Conservation (phyloP, 2,329 filamentous ascomycete species). For the Colletotrichum cuscutae region DNA sequence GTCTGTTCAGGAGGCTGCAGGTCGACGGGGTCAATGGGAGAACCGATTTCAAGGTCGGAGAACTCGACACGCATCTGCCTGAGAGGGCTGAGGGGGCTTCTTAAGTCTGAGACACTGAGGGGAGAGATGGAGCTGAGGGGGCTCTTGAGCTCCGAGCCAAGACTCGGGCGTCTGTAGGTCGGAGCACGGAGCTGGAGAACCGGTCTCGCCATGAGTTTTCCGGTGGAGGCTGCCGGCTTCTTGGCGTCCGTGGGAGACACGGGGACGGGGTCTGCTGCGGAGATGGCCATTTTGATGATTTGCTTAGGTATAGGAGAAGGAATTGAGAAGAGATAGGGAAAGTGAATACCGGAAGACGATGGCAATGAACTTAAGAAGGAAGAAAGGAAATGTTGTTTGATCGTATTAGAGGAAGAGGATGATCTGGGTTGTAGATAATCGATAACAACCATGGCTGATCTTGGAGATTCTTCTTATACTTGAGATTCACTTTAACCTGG, state of each 20-base stretch:
- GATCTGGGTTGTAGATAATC: neutral
- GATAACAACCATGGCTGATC: neutral
- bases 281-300: slow-evolving; percentile 23
- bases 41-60: slow-evolving; percentile 29
- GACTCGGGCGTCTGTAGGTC: neutral
- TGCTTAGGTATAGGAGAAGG: too few species aligned
- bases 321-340: neutral
- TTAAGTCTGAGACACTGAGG: slow-evolving; percentile 13
- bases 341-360: neutral
- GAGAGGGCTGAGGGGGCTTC: slow-evolving; percentile 22
- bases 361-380: too few species aligned
- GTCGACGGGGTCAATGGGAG: slow-evolving; percentile 26
- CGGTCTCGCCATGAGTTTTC: slow-evolving; percentile 10
- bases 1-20: neutral
- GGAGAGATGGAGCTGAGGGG: slow-evolving; percentile 27
- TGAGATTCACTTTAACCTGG: neutral
- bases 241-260: neutral
- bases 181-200: slow-evolving; percentile 23
- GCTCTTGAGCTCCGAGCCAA: slow-evolving; percentile 7
- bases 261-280: neutral
- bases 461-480: slow-evolving; percentile 32
- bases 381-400: neutral
- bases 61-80: slow-evolving; percentile 17
- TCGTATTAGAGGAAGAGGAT: neutral
- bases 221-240: neutral